These are phyloP conservation scores for Spergularia bocconei DNA, from an alignment of 148 eudicot species.

Conservation along the genomic window DNA sequence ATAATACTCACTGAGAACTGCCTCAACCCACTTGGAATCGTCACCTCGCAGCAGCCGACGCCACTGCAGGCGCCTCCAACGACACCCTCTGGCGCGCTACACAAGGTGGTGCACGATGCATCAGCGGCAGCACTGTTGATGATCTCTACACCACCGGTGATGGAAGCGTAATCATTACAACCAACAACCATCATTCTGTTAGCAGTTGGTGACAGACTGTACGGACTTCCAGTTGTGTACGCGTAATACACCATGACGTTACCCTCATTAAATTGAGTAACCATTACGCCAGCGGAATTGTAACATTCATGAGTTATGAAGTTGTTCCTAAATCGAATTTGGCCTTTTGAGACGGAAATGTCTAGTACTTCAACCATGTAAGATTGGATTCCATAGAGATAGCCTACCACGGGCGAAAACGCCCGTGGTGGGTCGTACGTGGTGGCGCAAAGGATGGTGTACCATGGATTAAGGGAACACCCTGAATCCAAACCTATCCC, in stretches of 20 bases:
- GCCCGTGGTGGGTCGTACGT: conserved; percentile 11
- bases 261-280: neutral
- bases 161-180: conserved; percentile 37
- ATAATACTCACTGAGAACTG: neutral
- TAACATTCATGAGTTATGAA: too few species aligned
- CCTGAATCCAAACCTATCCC: conserved; percentile 7
- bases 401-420: neutral
- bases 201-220: conserved; percentile 30
- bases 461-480: neutral
- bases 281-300: too few species aligned
- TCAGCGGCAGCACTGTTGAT: neutral
- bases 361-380: conserved; percentile 11
- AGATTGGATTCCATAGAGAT: neutral
- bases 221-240: conserved; percentile 24
- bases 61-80: conserved; percentile 38
- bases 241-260: neutral
- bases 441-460: neutral
- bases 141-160: neutral
- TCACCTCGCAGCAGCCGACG: neutral
- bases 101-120: conserved; percentile 24
- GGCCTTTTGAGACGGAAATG: conserved; percentile 23
- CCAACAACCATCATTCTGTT: conserved; percentile 44
- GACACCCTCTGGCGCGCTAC: conserved; percentile 28
- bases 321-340: neutral
- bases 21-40: conserved; percentile 37